A percentile compares a stretch with the other conserved stretches of the same genome.
These are phyloP conservation scores for Floccularia luteovirens DNA, from an alignment of 768 basidiomycete genomes.

Conservation along the genomic window DNA sequence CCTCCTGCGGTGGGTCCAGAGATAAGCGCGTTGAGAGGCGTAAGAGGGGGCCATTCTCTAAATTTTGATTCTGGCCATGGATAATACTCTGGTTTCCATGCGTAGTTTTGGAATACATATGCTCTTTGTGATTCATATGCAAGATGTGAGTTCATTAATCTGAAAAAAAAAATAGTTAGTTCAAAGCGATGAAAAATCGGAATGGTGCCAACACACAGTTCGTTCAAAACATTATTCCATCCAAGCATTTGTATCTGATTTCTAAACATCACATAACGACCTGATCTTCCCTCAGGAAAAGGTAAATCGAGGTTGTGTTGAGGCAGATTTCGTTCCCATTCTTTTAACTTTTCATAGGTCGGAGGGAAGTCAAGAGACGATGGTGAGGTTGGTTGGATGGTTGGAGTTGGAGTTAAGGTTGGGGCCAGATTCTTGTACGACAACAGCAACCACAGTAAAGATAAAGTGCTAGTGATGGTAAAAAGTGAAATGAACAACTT, in stretches of 20 bases:
- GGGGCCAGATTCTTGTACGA: too few relatives aligned
- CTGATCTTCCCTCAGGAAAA: constrained; percentile 28
- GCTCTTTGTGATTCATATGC: constrained; percentile 40
- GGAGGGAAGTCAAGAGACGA: constrained; percentile 21
- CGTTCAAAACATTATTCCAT: constrained; percentile 35
- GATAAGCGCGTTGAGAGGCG: constrained; percentile 27
- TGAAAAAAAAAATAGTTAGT: constrained; percentile 7
- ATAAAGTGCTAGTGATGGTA: too few relatives aligned
- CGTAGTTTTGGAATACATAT: constrained; percentile 41
- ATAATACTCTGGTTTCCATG: constrained; percentile 34
- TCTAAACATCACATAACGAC: constrained; percentile 29
- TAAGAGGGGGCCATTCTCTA: constrained; percentile 16
- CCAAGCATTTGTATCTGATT: constrained; percentile 25
- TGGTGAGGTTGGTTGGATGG: too few relatives aligned
- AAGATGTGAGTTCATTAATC: constrained; percentile 43
- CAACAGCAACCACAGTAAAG: too few relatives aligned
- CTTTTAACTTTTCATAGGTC: constrained; percentile 18
- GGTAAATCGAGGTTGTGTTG: constrained; percentile 30
- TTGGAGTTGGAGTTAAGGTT: too few relatives aligned
- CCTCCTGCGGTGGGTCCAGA: constrained; percentile 37
- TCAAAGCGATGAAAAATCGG: neutral
- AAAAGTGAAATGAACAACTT: too few relatives aligned
- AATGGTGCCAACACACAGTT: constrained; percentile 31
- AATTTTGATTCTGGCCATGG: constrained; percentile 27
- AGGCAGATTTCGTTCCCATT: constrained; percentile 26